Conservation (phyloP, 257 asterid species). For the Handroanthus guayacan region DNA sequence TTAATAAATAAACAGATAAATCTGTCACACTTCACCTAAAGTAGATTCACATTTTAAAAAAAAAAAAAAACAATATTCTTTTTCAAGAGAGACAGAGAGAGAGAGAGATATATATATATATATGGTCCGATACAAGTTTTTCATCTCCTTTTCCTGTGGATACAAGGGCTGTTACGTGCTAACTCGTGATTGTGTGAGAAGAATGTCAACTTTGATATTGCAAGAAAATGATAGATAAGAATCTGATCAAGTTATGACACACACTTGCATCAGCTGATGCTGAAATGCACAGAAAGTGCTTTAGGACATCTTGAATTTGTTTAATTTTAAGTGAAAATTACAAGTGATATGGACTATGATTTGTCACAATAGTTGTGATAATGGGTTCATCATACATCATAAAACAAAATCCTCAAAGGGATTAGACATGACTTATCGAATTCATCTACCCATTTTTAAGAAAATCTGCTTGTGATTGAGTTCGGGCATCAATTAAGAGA, state of each 20-base stretch:
- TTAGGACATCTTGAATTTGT: background rate
- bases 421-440: too few relatives aligned
- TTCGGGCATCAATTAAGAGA: too few relatives aligned
- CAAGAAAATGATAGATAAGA: conserved; percentile 27
- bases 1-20: background rate
- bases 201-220: conserved; percentile 40
- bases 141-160: background rate
- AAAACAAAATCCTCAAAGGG: too few relatives aligned
- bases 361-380: too few relatives aligned
- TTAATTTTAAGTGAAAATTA: background rate
- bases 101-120: background rate
- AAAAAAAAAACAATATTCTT: background rate
- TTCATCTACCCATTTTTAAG: too few relatives aligned
- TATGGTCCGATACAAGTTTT: conserved; percentile 16
- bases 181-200: background rate
- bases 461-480: too few relatives aligned
- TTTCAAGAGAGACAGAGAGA: background rate
- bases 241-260: conserved; percentile 12
- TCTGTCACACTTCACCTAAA: conserved; percentile 22
- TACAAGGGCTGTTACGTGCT: background rate
- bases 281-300: conserved; percentile 6
- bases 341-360: conserved; percentile 3
- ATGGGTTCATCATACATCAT: too few relatives aligned
- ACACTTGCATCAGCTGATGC: conserved; percentile 23
- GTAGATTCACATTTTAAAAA: conserved; percentile 38